A percentile compares a stretch with the other conserved stretches of the same genome.
Evolutionary conservation across 768 basidiomycete genomes (phyloP).

Genomic region (Phallus indusiatus): DNA sequence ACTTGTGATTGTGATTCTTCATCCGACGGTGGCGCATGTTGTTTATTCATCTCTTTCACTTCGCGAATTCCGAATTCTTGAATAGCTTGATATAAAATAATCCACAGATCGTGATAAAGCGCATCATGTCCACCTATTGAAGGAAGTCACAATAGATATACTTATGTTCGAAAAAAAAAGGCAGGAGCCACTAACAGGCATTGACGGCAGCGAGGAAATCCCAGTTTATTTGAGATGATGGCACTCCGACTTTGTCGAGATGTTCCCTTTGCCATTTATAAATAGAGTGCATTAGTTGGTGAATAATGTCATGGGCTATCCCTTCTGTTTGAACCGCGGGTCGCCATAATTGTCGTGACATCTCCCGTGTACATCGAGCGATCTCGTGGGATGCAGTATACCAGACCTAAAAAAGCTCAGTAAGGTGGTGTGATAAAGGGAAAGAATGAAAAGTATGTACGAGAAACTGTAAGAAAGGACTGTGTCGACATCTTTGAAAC

Average conservation of each 20-base stretch:
- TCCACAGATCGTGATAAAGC: conserved; percentile 90
- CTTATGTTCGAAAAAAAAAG: not conserved
- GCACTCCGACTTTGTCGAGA: conserved; percentile 74
- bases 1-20: conserved; percentile 26
- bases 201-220: conserved; percentile 77
- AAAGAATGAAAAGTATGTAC: conserved; percentile 31
- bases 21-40: conserved; percentile 23
- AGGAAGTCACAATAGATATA: conserved; percentile 24
- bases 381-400: conserved; percentile 75
- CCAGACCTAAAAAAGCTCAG: conserved; percentile 49
- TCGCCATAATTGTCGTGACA: conserved; percentile 74
- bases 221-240: conserved; percentile 77
- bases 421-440: conserved; percentile 9
- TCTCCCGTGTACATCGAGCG: conserved; percentile 73
- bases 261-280: conserved; percentile 69
- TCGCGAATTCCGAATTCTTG: conserved; percentile 82
- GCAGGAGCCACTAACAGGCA: conserved; percentile 35
- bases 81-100: conserved; percentile 70
- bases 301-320: conserved; percentile 58
- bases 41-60: conserved; percentile 35
- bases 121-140: conserved; percentile 78
- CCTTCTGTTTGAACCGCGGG: conserved; percentile 71
- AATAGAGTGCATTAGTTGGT: conserved; percentile 45
- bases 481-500: conserved; percentile 4
- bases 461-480: conserved; percentile 46